A percentile compares a stretch with the other conserved stretches of the same genome.
Evolutionary conservation across 2,329 filamentous ascomycete genomes (phyloP).

Genomic region (Elsinoe batatas): DNA sequence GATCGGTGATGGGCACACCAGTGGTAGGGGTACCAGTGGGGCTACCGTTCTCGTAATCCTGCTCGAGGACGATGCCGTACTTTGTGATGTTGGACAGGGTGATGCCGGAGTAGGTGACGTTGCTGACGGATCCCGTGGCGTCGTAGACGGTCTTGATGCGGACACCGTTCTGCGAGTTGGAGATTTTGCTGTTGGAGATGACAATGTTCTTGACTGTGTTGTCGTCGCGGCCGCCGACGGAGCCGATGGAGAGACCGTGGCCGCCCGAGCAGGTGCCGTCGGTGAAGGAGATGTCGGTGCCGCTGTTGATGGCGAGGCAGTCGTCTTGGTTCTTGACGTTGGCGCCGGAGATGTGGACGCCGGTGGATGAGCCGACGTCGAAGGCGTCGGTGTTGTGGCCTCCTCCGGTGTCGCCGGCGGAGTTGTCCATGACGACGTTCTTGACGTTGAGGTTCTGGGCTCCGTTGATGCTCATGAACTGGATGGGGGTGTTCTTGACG

Average conservation of each 20-base stretch:
- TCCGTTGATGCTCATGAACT: slow-evolving; percentile 40
- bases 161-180: slow-evolving; percentile 40
- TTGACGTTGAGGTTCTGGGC: slow-evolving; percentile 38
- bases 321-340: slow-evolving; percentile 25
- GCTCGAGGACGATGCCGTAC: slow-evolving; percentile 50
- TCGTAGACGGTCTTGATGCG: slow-evolving; percentile 47
- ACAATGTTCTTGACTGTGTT: slow-evolving; percentile 42
- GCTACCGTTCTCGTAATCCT: slow-evolving; percentile 46
- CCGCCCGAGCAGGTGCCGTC: slow-evolving; percentile 38
- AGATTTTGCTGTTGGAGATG: slow-evolving; percentile 38
- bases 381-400: slow-evolving; percentile 27
- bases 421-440: slow-evolving; percentile 48
- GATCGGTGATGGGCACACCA: slow-evolving; percentile 46
- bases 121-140: slow-evolving; percentile 42
- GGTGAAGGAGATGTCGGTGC: slow-evolving; percentile 34
- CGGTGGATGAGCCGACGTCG: slow-evolving; percentile 21
- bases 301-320: slow-evolving; percentile 26
- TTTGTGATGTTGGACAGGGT: slow-evolving; percentile 40
- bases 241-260: slow-evolving; percentile 47
- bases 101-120: slow-evolving; percentile 46
- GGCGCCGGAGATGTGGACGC: slow-evolving; percentile 21
- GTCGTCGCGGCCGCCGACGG: slow-evolving; percentile 43
- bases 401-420: slow-evolving; percentile 36
- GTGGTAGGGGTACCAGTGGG: slow-evolving; percentile 36
- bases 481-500: slow-evolving; percentile 47